Evolutionary conservation across 192 early-diverging fungal species (phyloP), one percentile per base, ranked within the genome.

Genomic region (Podila clonocystis): DNA sequence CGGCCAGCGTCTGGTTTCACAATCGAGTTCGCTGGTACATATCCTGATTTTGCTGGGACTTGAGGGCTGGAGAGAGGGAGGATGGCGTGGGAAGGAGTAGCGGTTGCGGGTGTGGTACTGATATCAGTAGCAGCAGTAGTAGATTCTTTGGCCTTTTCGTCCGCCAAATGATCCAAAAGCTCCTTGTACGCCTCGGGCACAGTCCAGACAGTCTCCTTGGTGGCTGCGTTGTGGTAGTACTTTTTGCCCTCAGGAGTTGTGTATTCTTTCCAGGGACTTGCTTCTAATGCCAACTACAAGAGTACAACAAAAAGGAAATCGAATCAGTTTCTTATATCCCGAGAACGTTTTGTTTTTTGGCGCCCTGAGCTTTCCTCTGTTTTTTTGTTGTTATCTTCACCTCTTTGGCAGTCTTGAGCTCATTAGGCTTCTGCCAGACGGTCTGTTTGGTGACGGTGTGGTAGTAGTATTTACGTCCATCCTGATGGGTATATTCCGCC

Each of bases 391-490:
- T 31, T 2, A 5, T 36, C 34, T 11, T 36, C 5, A 76, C 84
- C 77, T 93, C 93, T 70, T 90, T 92, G 22, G 90, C 87, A 2
- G 95, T 93, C 78, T 95, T 94, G 7, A 97, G 84, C 72, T 93
- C 95, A 65, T 96, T 92, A 20, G 97, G 97, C 79, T 97, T 98
- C 61, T 99, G 94, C 97, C 97, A 99, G 2, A 89, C 91, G 33
- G 92, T 97, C 62, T 87, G 85, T 66, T 90, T 89, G 20, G 96
- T 96, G 4, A 79, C 72, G 22, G 85, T 84, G 74, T 99, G 96
- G 83, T 86, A 95, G 82, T 93, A 98, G 84, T 99, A 98, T 12
- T 84, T 89, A 58, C 93, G 91, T 3, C 96, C 97, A 50, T 95
- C 94, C n/a, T 89, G 87, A 38, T 92, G 89, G 9, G 87, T 92